Evolutionary conservation across 2,329 filamentous ascomycete species (phyloP).

Genomic region (Neonectria coccinea): DNA sequence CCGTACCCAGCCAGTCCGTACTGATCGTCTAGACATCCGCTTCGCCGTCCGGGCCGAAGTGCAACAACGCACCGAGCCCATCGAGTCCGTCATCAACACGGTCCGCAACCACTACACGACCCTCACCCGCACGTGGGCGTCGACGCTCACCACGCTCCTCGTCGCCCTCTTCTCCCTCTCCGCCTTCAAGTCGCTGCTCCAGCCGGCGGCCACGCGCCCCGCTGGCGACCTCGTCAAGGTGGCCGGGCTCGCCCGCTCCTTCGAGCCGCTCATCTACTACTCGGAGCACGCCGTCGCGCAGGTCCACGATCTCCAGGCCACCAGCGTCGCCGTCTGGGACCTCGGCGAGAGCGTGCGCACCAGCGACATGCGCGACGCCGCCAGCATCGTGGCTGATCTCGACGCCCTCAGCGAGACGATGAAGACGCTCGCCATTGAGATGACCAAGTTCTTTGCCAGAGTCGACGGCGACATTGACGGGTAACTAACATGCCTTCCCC

Average conservation of each 20-base stretch:
- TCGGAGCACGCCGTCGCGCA: conserved; percentile 90
- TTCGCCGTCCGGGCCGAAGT: conserved; percentile 90
- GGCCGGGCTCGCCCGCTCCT: conserved; percentile 87
- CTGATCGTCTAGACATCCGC: conserved; percentile 75
- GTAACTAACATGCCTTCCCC: conserved; percentile 52
- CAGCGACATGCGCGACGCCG: conserved; percentile 91
- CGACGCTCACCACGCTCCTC: conserved; percentile 71
- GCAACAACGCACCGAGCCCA: conserved; percentile 85
- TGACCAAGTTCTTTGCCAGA: conserved; percentile 92
- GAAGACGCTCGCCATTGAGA: conserved; percentile 84
- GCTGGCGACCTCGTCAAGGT: conserved; percentile 84
- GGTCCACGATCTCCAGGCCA: conserved; percentile 89
- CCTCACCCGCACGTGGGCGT: conserved; percentile 77
- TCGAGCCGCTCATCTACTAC: conserved; percentile 95
- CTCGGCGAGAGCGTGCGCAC: conserved; percentile 88
- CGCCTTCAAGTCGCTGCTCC: conserved; percentile 73
- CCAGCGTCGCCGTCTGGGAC: conserved; percentile 94
- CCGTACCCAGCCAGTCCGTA: background rate
- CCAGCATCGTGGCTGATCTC: conserved; percentile 85
- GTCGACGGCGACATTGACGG: conserved; percentile 93
- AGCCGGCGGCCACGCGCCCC: conserved; percentile 67
- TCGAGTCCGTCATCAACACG: conserved; percentile 77
- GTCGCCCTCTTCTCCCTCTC: conserved; percentile 73
- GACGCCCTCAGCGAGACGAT: conserved; percentile 88
- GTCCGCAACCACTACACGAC: conserved; percentile 69